Conservation (phyloP, 2,329 filamentous ascomycete genomes). For the Cytospora paraplurivora region DNA sequence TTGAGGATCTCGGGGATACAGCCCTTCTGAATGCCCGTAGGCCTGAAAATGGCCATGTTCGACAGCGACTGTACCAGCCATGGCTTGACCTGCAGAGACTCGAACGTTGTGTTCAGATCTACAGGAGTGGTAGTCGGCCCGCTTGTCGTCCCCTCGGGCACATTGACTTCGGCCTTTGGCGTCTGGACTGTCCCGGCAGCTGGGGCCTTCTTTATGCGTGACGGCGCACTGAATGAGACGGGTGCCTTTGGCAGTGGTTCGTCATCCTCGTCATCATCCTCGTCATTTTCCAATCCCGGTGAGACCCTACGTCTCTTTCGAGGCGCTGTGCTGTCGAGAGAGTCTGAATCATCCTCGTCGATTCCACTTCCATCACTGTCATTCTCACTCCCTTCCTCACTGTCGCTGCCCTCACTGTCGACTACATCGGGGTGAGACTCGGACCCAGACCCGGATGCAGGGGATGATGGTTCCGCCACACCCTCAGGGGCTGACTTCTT, state of each 20-base stretch:
- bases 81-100: conserved; percentile 71
- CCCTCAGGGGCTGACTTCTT: conserved; percentile 15
- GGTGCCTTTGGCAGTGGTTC: conserved; percentile 25
- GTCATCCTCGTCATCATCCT: conserved; percentile 35
- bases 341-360: conserved; percentile 46
- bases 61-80: conserved; percentile 85
- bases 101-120: conserved; percentile 66
- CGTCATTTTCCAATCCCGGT: conserved; percentile 33
- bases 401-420: conserved; percentile 2
- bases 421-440: conserved; percentile 9
- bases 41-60: conserved; percentile 75
- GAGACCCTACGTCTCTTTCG: conserved; percentile 48
- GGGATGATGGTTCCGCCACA: conserved; percentile 3
- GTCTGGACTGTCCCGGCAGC: conserved; percentile 10
- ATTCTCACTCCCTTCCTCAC: conserved; percentile 28
- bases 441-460: conserved; percentile 5
- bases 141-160: conserved; percentile 38
- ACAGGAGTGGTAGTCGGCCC: conserved; percentile 45
- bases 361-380: conserved; percentile 28
- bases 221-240: conserved; percentile 51
- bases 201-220: conserved; percentile 51
- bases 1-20: conserved; percentile 92
- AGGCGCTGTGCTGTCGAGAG: conserved; percentile 44
- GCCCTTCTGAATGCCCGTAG: conserved; percentile 88
- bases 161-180: conserved; percentile 15